Conservation (phyloP, 2,329 filamentous ascomycete genomes). For the Alternaria sp. region DNA sequence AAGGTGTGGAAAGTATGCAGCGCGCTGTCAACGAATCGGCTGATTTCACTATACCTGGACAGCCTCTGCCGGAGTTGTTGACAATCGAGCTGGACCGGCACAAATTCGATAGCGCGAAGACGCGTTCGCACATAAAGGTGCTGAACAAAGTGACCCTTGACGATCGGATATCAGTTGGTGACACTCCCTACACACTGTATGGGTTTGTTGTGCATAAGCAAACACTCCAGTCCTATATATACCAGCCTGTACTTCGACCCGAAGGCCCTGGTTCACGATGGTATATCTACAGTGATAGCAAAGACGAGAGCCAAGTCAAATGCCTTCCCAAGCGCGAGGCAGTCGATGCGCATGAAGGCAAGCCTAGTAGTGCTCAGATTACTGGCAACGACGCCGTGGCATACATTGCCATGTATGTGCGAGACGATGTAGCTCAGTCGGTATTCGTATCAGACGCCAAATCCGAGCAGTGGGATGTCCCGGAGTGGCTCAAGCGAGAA, state of each 20-base stretch:
- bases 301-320: constrained; percentile 61
- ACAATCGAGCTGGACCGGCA: constrained; percentile 65
- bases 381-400: constrained; percentile 57
- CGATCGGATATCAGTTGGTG: constrained; percentile 59
- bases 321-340: constrained; percentile 64
- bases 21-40: constrained; percentile 48
- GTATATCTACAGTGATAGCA: constrained; percentile 65
- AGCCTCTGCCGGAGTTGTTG: constrained; percentile 56
- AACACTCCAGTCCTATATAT: constrained; percentile 63
- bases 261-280: constrained; percentile 62
- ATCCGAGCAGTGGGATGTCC: constrained; percentile 56
- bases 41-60: constrained; percentile 28
- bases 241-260: constrained; percentile 66
- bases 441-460: constrained; percentile 52
- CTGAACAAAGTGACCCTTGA: constrained; percentile 63
- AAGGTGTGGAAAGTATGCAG: constrained; percentile 49
- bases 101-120: constrained; percentile 57
- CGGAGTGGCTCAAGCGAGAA: constrained; percentile 47
- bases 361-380: constrained; percentile 45
- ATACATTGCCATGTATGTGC: constrained; percentile 64
- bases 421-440: constrained; percentile 53
- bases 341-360: constrained; percentile 59
- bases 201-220: constrained; percentile 67
- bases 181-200: constrained; percentile 62
- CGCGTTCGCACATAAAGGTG: constrained; percentile 64